Percentiles rank a stretch among this genome's conserved stretches.
These are phyloP conservation scores for Talaromyces adpressus DNA, from an alignment of 495 filamentous ascomycete species.

Conservation along the genomic window DNA sequence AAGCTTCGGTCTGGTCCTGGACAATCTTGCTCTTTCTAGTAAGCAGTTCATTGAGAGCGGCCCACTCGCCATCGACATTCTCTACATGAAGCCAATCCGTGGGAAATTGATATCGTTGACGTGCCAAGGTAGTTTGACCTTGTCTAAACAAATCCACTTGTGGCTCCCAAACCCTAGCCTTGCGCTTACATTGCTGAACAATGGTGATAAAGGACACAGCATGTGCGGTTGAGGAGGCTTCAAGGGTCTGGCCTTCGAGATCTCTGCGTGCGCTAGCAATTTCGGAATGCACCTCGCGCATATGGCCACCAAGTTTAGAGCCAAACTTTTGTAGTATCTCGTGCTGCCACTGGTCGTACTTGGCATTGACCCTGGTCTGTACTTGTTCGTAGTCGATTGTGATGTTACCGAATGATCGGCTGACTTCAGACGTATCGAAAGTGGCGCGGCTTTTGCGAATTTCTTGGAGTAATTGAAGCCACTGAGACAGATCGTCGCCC, in stretches of 20 bases:
- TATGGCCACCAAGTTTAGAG: conserved; percentile 74
- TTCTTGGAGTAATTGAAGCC: conserved; percentile 91
- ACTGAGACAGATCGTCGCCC: conserved; percentile 83
- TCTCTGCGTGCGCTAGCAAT: conserved; percentile 82
- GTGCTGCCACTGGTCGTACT: conserved; percentile 99
- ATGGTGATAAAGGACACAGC: conserved; percentile 97
- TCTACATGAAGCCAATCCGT: conserved; percentile 90
- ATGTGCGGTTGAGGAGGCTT: conserved; percentile 88
- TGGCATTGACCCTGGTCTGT: conserved; percentile 93
- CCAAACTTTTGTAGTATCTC: conserved; percentile 93
- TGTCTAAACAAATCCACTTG: conserved; percentile 94
- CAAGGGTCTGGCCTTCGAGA: conserved; percentile 81
- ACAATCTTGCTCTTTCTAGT: conserved; percentile 87
- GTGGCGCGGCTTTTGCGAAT: conserved; percentile 88
- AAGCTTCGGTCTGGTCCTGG: conserved; percentile 87
- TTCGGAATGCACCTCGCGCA: conserved; percentile 82
- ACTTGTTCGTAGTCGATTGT: conserved; percentile 97
- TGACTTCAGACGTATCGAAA: conserved; percentile 92
- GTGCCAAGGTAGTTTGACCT: conserved; percentile 80
- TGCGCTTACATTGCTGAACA: conserved; percentile 90
- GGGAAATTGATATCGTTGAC: conserved; percentile 89
- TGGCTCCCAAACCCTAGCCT: conserved; percentile 86
- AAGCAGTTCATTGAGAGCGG: conserved; percentile 80
- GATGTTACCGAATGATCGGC: conserved; percentile 83
- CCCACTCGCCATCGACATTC: conserved; percentile 92